Base-by-base conservation (phyloP, 1,139 yeast genomes). In the Candida buenavistaensis region DNA sequence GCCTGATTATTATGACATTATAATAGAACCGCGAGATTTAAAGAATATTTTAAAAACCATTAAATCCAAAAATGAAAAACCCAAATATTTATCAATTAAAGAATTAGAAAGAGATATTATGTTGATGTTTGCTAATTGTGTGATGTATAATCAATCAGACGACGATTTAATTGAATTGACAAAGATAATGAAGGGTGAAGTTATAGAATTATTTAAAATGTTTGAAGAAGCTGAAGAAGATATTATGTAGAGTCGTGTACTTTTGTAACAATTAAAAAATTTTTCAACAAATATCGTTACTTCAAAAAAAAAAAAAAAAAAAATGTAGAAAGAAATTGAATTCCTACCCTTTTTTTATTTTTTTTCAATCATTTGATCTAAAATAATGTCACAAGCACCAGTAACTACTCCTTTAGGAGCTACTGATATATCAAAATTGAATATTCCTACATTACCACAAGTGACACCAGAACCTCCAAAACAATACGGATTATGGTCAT, bases 91-190 rank as follows among this genome's bases (percentile, higher is more conserved):
- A 1, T 68, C 71, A 45, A 73, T 85, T 27, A 68, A 72, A 33
- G 80, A 81, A 38, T 61, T 86, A 17, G 89, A 85, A 48, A 65
- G 84, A 37, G 87, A 82, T 43, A 64, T 86, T 26, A 74, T 81
- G 66, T 63, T 81, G 36, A 84, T 86, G 94, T 83, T 82, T 62
- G 85, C 92, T 34, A 86, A 86, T 55, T 86, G 92, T 23, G 74
- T 84, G 11, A 85, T 86, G 94, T 85, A 81, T 57, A 86, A 85
- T 55, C 75, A 77, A 41, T 72, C 78, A 45, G 80, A 75, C 44
- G 76, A 80, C 24, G 87, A 81, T 39, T 70, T 82, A 48, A 77
- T 76, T 17, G 59, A 62, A 27, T 73, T 86, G 68, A 77, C 89
- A 1, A 64, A 74, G 41, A 85, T 79, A 44, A 84, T 85, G 92